Evolutionary conservation across 139 green algal genomes (phyloP).

Genomic region (Picochlorum sp.): DNA sequence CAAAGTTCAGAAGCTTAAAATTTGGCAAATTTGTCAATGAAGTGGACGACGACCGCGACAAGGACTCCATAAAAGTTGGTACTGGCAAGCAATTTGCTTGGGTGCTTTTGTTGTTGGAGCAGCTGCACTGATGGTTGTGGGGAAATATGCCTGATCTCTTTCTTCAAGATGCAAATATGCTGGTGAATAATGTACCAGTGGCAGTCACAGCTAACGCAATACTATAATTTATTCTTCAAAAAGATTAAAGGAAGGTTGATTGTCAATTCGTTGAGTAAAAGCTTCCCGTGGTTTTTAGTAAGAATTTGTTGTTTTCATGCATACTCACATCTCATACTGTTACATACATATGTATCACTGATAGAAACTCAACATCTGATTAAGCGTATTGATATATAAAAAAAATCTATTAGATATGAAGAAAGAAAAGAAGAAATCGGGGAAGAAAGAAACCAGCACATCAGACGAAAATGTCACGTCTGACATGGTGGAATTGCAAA

Average conservation of each 20-base stretch:
- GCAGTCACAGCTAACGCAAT: too few species aligned
- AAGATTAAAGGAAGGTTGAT: too few species aligned
- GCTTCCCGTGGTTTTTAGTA: too few species aligned
- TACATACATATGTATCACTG: neutral
- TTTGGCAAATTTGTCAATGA: too few species aligned
- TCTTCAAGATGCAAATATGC: too few species aligned
- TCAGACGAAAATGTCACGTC: slow-evolving; percentile 14
- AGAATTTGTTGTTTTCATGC: too few species aligned
- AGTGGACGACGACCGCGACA: neutral
- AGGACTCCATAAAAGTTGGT: neutral
- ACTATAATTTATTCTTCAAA: too few species aligned
- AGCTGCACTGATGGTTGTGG: neutral
- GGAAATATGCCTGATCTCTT: too few species aligned
- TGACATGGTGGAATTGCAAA: slow-evolving; percentile 41
- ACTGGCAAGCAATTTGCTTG: neutral
- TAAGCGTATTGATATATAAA: neutral
- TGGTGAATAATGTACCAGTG: too few species aligned
- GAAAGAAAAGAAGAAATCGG: neutral
- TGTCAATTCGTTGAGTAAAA: too few species aligned
- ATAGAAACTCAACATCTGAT: neutral
- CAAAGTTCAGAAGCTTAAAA: too few species aligned
- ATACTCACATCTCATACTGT: too few species aligned
- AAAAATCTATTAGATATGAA: slow-evolving; percentile 11
- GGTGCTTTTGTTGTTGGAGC: neutral
- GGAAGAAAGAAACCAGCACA: neutral